phyloP scores from a whole-genome alignment of 1,284 basidiomycete species.

The Trichosporon sp. region DNA sequence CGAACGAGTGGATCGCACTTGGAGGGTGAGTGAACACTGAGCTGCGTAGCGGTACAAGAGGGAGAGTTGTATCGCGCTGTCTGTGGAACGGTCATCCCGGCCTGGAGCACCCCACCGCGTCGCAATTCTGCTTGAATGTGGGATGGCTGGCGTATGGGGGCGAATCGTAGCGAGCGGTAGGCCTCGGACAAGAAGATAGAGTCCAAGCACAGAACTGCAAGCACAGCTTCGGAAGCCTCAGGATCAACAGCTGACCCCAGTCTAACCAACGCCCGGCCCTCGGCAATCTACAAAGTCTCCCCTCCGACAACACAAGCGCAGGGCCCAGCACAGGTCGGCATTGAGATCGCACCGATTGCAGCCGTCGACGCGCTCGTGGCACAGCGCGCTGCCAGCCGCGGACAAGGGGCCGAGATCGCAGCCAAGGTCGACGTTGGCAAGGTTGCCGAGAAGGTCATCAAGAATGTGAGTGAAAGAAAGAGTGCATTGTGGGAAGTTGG shows the following conservation, averaged over 20 bases:
- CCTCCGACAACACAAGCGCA: constrained; percentile 43
- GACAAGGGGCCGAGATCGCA: constrained; percentile 29
- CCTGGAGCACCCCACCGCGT: too few species aligned
- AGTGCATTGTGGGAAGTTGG: too few species aligned
- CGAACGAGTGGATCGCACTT: constrained; percentile 68
- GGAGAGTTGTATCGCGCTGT: too few species aligned
- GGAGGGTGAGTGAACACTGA: constrained; percentile 63
- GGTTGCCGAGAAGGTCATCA: constrained; percentile 47
- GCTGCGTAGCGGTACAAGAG: background rate
- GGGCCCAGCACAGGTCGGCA: constrained; percentile 50
- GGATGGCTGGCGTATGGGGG: too few species aligned
- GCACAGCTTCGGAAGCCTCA: background rate
- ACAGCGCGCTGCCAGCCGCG: constrained; percentile 52
- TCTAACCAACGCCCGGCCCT: constrained; percentile 85
- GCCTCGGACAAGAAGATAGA: too few species aligned
- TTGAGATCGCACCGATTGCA: constrained; percentile 55
- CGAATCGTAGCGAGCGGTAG: too few species aligned
- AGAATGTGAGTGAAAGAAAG: constrained; percentile 47
- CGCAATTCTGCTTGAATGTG: too few species aligned
- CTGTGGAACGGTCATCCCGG: too few species aligned
- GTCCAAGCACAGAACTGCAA: background rate
- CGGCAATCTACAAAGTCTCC: constrained; percentile 80
- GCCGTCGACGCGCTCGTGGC: constrained; percentile 38
- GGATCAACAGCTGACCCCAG: constrained; percentile 47
- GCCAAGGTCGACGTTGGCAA: constrained; percentile 36